Evolutionary conservation across 2,329 filamentous ascomycete genomes (phyloP), one percentile per base, ranked within the genome.

Genomic region (Apiospora kogelbergensis): DNA sequence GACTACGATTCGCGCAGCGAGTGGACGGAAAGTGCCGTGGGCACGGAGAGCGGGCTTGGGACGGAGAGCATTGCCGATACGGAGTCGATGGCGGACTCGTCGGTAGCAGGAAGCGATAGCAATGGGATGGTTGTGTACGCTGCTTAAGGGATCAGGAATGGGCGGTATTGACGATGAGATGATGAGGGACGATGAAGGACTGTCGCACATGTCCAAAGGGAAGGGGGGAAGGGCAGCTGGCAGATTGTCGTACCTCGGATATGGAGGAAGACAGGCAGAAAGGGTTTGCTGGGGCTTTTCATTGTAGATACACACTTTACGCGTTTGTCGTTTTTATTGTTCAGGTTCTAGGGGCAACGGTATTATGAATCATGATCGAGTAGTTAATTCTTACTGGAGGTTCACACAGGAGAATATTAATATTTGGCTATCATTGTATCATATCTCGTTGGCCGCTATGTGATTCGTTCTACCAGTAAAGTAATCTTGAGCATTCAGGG

Each of bases 21-120:
- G 68, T 86, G 83, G 81, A 85, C 84, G 2, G 84, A 83, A 73
- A 85, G 83, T 68, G 80, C 75, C 5, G 74, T 79, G 37, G 79
- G 74, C 37, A 69, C 73, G 13, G 74, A 73, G 15, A 77, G 74
- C 46, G 67, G 41, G 37, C 11, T 76, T 37, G 74, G 76, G 13
- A 74, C 76, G 24, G 74, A 78, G 70, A 75, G 75, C 67, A 70
- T 76, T n/a, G 74, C 69, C n/a, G 73, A 78, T 69, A 70, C 72
- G 17, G 74, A 78, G 42, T 76, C 78, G 67, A 71, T 78, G 68
- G 70, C 72, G 67, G 69, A 74, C 60, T 68, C 74, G 37, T 48
- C 64, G 37, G 44, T 72, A 63, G 71, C 76, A 11, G 76, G 71
- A 13, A 77, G 80, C 40, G 77, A 75, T 5, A 76, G 78, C 48